A percentile compares a stretch with the other conserved stretches of the same genome.
Conservation (phyloP, 169 alveolate genomes). For the Theileria parva region DNA sequence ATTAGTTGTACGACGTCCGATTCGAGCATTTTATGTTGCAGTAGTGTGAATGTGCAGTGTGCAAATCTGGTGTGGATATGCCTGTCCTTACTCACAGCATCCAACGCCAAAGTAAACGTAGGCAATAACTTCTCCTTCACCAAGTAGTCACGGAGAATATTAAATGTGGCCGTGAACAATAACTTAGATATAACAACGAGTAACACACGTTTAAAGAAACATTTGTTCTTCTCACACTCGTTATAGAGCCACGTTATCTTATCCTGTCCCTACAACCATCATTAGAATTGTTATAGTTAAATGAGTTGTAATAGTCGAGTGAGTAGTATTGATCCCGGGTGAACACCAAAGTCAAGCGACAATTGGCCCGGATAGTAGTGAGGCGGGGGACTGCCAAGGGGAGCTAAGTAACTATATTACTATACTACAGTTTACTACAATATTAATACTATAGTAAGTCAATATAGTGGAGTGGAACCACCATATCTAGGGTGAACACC, state of each 20-base stretch:
- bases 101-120: constrained; percentile 34
- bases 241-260: constrained; percentile 47
- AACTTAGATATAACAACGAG: constrained; percentile 35
- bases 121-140: constrained; percentile 24
- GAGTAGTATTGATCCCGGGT: too few species aligned
- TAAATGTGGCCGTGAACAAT: constrained; percentile 27
- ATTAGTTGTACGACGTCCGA: constrained; percentile 21
- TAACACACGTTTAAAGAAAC: constrained; percentile 33
- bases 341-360: too few species aligned
- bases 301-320: too few species aligned
- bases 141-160: constrained; percentile 27
- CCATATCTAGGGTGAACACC: too few species aligned
- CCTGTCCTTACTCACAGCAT: constrained; percentile 32
- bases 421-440: too few species aligned
- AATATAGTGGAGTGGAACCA: too few species aligned
- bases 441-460: too few species aligned
- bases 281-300: too few species aligned
- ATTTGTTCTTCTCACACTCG: constrained; percentile 11
- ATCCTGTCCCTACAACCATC: constrained; percentile 36
- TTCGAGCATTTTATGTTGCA: constrained; percentile 23
- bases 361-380: too few species aligned
- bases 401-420: too few species aligned
- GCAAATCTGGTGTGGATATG: constrained; percentile 58
- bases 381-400: too few species aligned
- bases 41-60: constrained; percentile 9